phyloP scores from a whole-genome alignment of 345 rosid genomes.

The Toxicodendron radicans region DNA sequence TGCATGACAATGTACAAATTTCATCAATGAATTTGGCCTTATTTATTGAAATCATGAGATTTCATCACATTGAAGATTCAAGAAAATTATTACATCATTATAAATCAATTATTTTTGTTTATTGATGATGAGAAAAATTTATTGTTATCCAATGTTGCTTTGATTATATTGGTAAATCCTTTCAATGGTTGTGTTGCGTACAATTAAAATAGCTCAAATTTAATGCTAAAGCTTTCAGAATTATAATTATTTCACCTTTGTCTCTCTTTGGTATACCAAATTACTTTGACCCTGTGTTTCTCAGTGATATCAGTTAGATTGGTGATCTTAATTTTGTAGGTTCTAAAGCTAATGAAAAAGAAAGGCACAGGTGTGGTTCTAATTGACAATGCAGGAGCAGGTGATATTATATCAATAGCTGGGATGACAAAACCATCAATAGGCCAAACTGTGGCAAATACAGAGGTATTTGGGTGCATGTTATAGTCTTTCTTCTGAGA shows the following conservation, averaged over 20 bases:
- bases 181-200: neutral
- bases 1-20: no score
- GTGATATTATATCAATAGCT: conserved; percentile 92
- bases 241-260: neutral
- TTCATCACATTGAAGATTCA: neutral
- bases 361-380: conserved; percentile 81
- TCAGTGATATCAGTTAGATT: conserved; percentile 4
- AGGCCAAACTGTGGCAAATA: conserved; percentile 86
- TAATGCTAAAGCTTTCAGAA: neutral
- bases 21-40: no score
- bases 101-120: neutral
- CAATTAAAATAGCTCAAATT: neutral
- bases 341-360: conserved; percentile 95
- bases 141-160: neutral
- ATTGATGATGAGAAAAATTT: neutral
- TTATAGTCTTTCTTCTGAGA: conserved; percentile 2
- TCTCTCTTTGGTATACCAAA: neutral
- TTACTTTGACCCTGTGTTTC: neutral
- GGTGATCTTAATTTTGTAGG: conserved; percentile 45
- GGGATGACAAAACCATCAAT: conserved; percentile 84
- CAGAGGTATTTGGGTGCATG: conserved; percentile 52
- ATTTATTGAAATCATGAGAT: neutral
- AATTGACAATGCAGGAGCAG: conserved; percentile 91
- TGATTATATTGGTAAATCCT: neutral
- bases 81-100: neutral